Base-by-base conservation (phyloP, 345 rosid genomes). In the Citrus cavaleriei region DNA sequence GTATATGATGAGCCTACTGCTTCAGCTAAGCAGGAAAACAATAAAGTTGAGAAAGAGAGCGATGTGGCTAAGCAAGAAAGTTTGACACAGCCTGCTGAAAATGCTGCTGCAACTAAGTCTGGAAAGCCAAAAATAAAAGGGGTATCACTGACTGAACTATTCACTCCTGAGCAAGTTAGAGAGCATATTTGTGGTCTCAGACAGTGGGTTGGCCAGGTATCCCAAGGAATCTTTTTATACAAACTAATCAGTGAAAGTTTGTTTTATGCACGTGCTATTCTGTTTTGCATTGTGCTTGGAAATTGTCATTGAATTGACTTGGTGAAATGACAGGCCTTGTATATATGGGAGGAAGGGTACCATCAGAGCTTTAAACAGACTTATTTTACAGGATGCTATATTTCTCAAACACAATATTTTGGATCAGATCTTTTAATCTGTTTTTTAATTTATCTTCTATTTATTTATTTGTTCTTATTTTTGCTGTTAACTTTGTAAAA, bases 121-220 rank as follows among this genome's bases (percentile, higher is more conserved):
- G 98, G 93, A 78, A 97, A 97, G 87, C 95, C 99, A 75, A 94
- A 90, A 80, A 92, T 97, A 83, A 93, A 94, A 80, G 99, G 98
- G 67, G 98, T 97, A 37, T 97, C 99, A 66, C 78, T 94, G 88
- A 97, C 92, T 42, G 99, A 97, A 82, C 84, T 97, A 76, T 97
- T 97, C 83, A 94, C 99, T 59, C 99, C 99, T 10, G 98, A 97
- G 81, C 98, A 97, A 91, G 94, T 97, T 57, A 90, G 91, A 77
- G 95, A 88, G 85, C 99, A 97, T 87, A 97, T 97, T 62, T 79
- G n/a, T 27, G 98, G 99, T 62, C 97, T 97, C 74, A 90, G 99
- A 81, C 98, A 81, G 84, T 97, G 99, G 98, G 98, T 97, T 86
- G 98, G 99, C 81, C 99, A 97, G 98, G 99, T 94, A 79, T 16